A percentile compares a stretch with the other conserved stretches of the same genome.
phyloP scores from a whole-genome alignment of 768 basidiomycete species.

The Boletus insuetus region DNA sequence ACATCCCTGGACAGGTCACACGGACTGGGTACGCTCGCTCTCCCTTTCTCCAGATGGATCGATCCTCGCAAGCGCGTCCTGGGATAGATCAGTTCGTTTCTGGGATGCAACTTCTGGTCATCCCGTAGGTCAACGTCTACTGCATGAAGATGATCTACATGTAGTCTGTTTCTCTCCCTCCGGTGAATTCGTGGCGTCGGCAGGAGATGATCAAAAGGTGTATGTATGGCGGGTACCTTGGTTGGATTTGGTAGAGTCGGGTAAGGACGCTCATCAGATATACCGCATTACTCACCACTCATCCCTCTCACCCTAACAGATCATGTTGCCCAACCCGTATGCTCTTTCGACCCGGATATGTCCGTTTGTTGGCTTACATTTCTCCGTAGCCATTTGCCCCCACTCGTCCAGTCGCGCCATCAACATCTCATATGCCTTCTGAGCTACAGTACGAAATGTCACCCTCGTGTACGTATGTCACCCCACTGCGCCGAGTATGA shows the following conservation, averaged over 20 bases:
- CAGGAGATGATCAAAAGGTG: neutral
- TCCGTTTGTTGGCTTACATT: no score
- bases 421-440: no score
- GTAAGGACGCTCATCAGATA: neutral
- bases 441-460: no score
- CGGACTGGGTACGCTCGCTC: neutral
- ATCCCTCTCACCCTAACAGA: no score
- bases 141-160: rapidly evolving
- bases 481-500: no score
- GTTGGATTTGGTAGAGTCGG: neutral
- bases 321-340: no score
- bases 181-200: conserved; percentile 1
- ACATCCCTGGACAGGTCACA: neutral
- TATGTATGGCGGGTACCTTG: neutral
- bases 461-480: no score
- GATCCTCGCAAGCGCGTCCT: conserved; percentile 9
- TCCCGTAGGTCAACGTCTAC: neutral
- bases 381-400: no score
- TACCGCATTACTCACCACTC: no score
- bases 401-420: no score
- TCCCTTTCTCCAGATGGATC: conserved; percentile 2
- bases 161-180: neutral
- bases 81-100: conserved; percentile 3
- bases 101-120: conserved; percentile 1
- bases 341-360: no score